phyloP scores from a whole-genome alignment of 805 yeast species.

The Brettanomyces sp. region DNA sequence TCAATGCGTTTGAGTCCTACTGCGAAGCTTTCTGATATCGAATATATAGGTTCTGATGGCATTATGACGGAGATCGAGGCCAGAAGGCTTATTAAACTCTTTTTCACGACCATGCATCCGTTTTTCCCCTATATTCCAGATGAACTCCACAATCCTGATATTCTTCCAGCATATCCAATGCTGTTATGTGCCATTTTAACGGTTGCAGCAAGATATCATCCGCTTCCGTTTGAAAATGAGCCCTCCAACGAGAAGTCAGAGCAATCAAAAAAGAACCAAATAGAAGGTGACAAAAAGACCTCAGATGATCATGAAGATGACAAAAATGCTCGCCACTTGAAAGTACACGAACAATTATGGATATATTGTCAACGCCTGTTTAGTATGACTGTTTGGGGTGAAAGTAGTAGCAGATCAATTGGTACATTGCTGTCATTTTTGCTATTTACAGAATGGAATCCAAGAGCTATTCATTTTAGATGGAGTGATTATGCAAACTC shows the following conservation, averaged over 20 bases:
- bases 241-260: conserved; percentile 8
- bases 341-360: conserved; percentile 77
- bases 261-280: conserved; percentile 2
- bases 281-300: conserved; percentile 8
- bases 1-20: conserved; percentile 39
- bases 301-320: conserved; percentile 15
- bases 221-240: conserved; percentile 33
- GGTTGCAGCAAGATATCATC: conserved; percentile 69
- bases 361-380: conserved; percentile 70
- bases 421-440: conserved; percentile 83
- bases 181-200: conserved; percentile 74
- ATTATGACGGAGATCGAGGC: conserved; percentile 60
- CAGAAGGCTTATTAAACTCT: conserved; percentile 43
- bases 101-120: conserved; percentile 77
- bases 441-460: conserved; percentile 90
- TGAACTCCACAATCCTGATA: conserved; percentile 56
- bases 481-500: conserved; percentile 76
- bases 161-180: conserved; percentile 70
- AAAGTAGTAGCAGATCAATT: conserved; percentile 75
- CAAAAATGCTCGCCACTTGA: conserved; percentile 32
- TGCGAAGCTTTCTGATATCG: conserved; percentile 45
- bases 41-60: conserved; percentile 45
- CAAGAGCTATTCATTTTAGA: conserved; percentile 85
- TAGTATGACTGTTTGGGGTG: conserved; percentile 90
- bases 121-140: conserved; percentile 81